These are phyloP conservation scores for Naganishia vishniacii DNA, from an alignment of 768 basidiomycete genomes.

Conservation along the genomic window DNA sequence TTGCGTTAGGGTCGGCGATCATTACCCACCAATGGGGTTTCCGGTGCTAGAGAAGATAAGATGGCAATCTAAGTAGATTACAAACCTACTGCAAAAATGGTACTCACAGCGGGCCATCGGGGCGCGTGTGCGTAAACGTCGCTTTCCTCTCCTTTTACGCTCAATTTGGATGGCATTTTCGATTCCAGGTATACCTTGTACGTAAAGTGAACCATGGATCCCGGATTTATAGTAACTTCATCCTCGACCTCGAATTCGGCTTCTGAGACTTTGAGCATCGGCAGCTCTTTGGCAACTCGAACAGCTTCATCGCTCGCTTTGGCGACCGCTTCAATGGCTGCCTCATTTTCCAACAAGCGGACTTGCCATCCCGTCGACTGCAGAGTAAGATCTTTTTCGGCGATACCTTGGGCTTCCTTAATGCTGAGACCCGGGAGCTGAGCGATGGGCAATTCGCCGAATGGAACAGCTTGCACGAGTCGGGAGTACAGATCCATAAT, in stretches of 20 bases:
- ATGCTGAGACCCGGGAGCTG: constrained; percentile 69
- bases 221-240: constrained; percentile 78
- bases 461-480: constrained; percentile 71
- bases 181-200: constrained; percentile 62
- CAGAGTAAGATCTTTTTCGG: constrained; percentile 30
- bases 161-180: constrained; percentile 27
- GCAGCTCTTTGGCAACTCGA: constrained; percentile 66
- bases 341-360: constrained; percentile 36
- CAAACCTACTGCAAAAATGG: too few relatives aligned
- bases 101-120: constrained; percentile 76
- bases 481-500: constrained; percentile 77
- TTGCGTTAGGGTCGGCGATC: constrained; percentile 77
- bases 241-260: constrained; percentile 87
- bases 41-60: constrained; percentile 70
- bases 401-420: constrained; percentile 46
- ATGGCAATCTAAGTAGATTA: too few relatives aligned
- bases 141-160: constrained; percentile 31
- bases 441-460: constrained; percentile 52
- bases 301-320: constrained; percentile 35
- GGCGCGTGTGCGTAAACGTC: constrained; percentile 78
- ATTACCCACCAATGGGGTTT: constrained; percentile 91
- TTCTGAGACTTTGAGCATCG: constrained; percentile 69
- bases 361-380: constrained; percentile 53
- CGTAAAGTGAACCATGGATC: constrained; percentile 77
- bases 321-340: constrained; percentile 4